These are phyloP conservation scores for Penicillium bialowiezense DNA, from an alignment of 495 filamentous ascomycete species.

Conservation along the genomic window DNA sequence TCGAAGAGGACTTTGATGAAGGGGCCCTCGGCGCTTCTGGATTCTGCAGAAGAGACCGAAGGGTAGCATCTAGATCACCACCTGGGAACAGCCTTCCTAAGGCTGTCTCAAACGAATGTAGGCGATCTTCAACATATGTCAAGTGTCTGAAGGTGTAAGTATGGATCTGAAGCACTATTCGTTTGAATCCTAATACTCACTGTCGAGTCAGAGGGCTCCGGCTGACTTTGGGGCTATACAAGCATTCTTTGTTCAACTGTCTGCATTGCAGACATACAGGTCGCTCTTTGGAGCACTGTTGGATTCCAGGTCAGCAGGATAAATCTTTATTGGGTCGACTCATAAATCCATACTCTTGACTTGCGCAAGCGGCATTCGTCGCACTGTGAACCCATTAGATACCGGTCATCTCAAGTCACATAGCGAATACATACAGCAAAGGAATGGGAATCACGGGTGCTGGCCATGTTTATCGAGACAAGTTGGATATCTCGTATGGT, in stretches of 20 bases:
- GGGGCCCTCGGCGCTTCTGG: constrained; percentile 32
- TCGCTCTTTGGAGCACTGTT: constrained; percentile 52
- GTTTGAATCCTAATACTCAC: constrained; percentile 24
- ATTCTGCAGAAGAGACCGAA: constrained; percentile 43
- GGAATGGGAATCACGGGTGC: constrained; percentile 47
- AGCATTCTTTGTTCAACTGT: constrained; percentile 45
- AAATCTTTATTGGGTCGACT: neutral
- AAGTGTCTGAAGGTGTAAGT: constrained; percentile 37
- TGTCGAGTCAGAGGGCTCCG: constrained; percentile 48
- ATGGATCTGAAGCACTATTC: neutral
- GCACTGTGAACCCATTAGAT: constrained; percentile 28
- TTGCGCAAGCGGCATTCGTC: constrained; percentile 51
- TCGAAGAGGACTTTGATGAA: constrained; percentile 39
- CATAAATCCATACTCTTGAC: constrained; percentile 36
- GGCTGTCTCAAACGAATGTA: constrained; percentile 45
- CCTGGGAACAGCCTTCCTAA: constrained; percentile 43
- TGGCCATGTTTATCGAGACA: constrained; percentile 41
- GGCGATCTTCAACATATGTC: constrained; percentile 49
- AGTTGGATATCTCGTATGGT: constrained; percentile 21
- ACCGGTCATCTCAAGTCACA: neutral
- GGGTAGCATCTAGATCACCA: constrained; percentile 46
- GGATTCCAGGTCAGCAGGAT: neutral
- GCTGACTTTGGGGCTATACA: constrained; percentile 48
- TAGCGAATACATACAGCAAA: constrained; percentile 40
- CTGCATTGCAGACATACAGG: constrained; percentile 44